phyloP scores from a whole-genome alignment of 352 stramenopile species.

The Phytophthora sojae region DNA sequence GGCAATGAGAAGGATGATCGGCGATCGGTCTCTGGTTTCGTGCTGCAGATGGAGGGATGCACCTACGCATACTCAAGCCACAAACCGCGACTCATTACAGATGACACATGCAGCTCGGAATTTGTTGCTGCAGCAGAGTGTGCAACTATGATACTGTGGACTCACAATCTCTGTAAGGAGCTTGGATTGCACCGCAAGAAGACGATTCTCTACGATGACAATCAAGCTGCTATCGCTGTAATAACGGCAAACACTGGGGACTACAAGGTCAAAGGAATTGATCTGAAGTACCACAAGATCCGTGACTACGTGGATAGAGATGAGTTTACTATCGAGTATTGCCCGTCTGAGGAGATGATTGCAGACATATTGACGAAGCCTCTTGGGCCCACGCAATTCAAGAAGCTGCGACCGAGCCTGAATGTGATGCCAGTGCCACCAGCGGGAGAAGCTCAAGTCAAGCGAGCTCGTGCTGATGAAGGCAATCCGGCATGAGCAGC shows the following conservation, averaged over 20 bases:
- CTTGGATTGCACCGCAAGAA: not conserved
- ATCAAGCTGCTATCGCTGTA: not conserved
- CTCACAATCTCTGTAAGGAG: not conserved
- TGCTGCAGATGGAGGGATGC: not conserved
- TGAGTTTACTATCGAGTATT: slow-evolving; percentile 13
- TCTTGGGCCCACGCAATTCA: too few species aligned
- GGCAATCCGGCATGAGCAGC: too few species aligned
- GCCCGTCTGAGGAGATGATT: slow-evolving; percentile 6
- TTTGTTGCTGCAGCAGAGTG: too few species aligned
- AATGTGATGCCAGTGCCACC: too few species aligned
- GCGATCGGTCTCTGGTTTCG: not conserved
- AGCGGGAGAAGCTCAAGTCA: too few species aligned
- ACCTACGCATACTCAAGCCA: not conserved
- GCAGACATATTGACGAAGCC: not conserved
- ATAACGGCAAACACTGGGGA: not conserved
- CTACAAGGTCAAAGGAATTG: not conserved
- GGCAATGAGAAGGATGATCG: not conserved
- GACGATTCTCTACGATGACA: not conserved
- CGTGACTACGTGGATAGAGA: not conserved
- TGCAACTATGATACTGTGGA: not conserved
- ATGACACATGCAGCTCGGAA: not conserved
- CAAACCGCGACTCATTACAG: not conserved
- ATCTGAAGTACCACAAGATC: slow-evolving; percentile 9
- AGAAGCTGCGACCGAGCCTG: too few species aligned
- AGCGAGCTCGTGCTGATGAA: too few species aligned